phyloP scores from a whole-genome alignment of 176 grass and related monocot species.

The Avena atlantica region DNA sequence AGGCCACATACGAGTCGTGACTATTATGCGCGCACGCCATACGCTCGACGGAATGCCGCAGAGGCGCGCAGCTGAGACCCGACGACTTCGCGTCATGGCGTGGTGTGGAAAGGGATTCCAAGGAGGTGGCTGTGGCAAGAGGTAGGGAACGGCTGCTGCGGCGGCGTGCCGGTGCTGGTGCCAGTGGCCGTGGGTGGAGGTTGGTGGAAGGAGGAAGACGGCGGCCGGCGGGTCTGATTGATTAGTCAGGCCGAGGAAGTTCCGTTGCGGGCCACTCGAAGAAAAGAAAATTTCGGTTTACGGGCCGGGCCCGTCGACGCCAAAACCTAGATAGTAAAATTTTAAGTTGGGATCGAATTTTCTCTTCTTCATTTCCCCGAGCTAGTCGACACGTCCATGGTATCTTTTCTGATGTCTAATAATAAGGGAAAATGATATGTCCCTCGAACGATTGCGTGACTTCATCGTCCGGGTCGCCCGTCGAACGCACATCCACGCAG shows the following conservation, averaged over 20 bases:
- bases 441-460: too few species aligned
- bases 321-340: too few species aligned
- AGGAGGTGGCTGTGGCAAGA: accelerated
- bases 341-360: not conserved
- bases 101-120: too few species aligned
- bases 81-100: not conserved
- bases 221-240: not conserved
- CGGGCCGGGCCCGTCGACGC: not conserved
- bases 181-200: not conserved
- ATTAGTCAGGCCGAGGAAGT: not conserved
- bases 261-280: not conserved
- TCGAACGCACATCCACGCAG: too few species aligned
- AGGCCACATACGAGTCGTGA: not conserved
- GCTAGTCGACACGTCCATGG: too few species aligned
- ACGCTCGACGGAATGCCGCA: constrained; percentile 39
- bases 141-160: not conserved
- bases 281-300: not conserved
- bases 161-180: not conserved
- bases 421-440: too few species aligned
- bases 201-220: not conserved
- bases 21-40: not conserved
- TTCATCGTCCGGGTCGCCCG: too few species aligned
- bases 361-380: not conserved
- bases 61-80: not conserved
- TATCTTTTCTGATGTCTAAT: too few species aligned